phyloP scores from a whole-genome alignment of 495 filamentous ascomycete species.

The Lasiosphaeris hirsuta region DNA sequence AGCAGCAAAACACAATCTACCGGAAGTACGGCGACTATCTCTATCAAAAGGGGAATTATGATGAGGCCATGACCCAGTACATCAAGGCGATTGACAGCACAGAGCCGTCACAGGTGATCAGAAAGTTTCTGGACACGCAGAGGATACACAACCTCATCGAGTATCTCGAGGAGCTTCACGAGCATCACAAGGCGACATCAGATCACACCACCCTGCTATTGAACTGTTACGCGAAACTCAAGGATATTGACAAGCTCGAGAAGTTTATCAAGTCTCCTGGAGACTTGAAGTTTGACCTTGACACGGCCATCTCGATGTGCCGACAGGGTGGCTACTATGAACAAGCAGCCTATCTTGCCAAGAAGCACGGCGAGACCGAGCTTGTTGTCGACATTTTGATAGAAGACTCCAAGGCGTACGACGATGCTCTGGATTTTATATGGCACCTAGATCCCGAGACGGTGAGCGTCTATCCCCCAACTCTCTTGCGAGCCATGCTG shows the following conservation, averaged over 20 bases:
- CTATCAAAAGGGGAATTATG: slow-evolving; percentile 93
- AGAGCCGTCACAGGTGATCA: slow-evolving; percentile 89
- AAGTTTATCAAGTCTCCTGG: slow-evolving; percentile 94
- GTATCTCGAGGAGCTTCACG: slow-evolving; percentile 94
- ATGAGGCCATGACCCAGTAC: slow-evolving; percentile 98
- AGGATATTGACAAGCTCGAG: slow-evolving; percentile 92
- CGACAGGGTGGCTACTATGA: slow-evolving; percentile 97
- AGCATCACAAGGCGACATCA: slow-evolving; percentile 88
- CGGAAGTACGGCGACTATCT: slow-evolving; percentile 92
- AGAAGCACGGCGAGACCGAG: slow-evolving; percentile 90
- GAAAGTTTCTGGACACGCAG: slow-evolving; percentile 95
- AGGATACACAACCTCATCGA: slow-evolving; percentile 96
- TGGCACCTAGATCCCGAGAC: slow-evolving; percentile 80
- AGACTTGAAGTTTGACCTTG: slow-evolving; percentile 92
- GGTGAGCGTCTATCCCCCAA: slow-evolving; percentile 44
- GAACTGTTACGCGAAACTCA: slow-evolving; percentile 97
- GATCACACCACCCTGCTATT: slow-evolving; percentile 93
- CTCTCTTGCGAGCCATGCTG: background rate
- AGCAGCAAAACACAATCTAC: slow-evolving; percentile 87
- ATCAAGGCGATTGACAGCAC: slow-evolving; percentile 93
- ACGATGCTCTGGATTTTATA: slow-evolving; percentile 85
- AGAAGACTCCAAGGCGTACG: slow-evolving; percentile 87
- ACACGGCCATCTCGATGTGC: slow-evolving; percentile 97
- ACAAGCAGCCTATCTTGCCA: slow-evolving; percentile 91
- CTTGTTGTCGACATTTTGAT: slow-evolving; percentile 93